Evolutionary conservation across 2,329 filamentous ascomycete species (phyloP), one percentile per base, ranked within the genome.

Genomic region (Diaporthe amygdali): DNA sequence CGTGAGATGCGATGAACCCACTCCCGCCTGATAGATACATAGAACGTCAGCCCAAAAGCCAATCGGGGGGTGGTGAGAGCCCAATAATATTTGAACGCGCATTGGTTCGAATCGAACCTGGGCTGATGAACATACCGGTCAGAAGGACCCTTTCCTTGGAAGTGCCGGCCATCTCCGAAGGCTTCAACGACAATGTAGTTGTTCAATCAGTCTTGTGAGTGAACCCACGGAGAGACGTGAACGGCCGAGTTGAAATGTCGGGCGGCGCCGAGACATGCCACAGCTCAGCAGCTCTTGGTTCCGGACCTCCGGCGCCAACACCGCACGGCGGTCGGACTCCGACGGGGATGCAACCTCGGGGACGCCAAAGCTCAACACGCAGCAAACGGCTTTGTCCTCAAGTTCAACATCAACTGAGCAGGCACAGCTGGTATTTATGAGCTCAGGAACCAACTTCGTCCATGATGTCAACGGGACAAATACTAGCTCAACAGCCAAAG

Each of bases 1-100:
- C 78, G 68, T 89, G 86, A 2, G 86, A 86, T 34, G 86, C 87
- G 64, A 89, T 87, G 76, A 89, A 89, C 52, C 87, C 86, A 30
- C 82, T 86, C 2, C 85, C 87, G 30, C 87, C 86, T 70, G 15
- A 37, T 15, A 8, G 15, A 64, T 17, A 30, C 8, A 64, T 7
- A 2, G 20, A 27, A 10, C 17, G 15, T 63, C 41, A 47, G 41
- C 51, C n/a, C 34, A 22, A 17, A 9, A 14, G n/a, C 14, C 8
- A 7, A 30, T 22, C 30, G 12, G 2, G 12, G 2, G n/a, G 17
- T 2, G 30, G 17, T 25, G 8, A 37, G 32, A 39, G n/a, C n/a
- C n/a, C n/a, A n/a, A 8, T 39, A 8, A 39, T 8, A 12, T 7
- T 3, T 39, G 37, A 39, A 3, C 6, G 37, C 10, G 15, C 9